A percentile compares a stretch with the other conserved stretches of the same genome.
These are phyloP conservation scores for Suillus brevipes DNA, from an alignment of 768 basidiomycete genomes.

Conservation along the genomic window DNA sequence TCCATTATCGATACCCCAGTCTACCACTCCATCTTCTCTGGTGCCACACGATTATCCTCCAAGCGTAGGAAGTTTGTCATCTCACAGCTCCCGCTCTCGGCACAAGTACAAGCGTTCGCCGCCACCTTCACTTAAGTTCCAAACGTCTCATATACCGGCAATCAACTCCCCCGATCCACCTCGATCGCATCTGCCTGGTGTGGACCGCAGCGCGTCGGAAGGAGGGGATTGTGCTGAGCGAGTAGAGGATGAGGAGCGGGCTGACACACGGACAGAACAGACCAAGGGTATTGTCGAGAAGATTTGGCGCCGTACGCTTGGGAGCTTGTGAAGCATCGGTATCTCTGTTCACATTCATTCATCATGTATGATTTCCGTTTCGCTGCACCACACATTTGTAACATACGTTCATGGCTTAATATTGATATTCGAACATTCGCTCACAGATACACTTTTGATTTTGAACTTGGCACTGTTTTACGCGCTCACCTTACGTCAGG, in stretches of 20 bases:
- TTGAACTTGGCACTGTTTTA: slow-evolving; percentile 11
- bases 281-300: slow-evolving; percentile 35
- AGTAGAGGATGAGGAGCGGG: slow-evolving; percentile 50
- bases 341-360: slow-evolving; percentile 3
- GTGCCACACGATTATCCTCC: slow-evolving; percentile 55
- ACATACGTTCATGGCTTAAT: slow-evolving; percentile 1
- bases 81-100: slow-evolving; percentile 24
- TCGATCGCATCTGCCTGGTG: slow-evolving; percentile 5
- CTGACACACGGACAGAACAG: slow-evolving; percentile 39
- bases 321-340: not conserved
- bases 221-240: slow-evolving; percentile 56
- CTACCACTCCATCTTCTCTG: slow-evolving; percentile 4
- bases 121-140: slow-evolving; percentile 43
- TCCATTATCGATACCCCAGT: slow-evolving; percentile 16
- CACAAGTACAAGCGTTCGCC: slow-evolving; percentile 33
- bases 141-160: slow-evolving; percentile 32
- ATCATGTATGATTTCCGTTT: slow-evolving; percentile 3
- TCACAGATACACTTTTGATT: not conserved
- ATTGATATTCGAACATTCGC: not conserved
- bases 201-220: slow-evolving; percentile 36
- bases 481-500: slow-evolving; percentile 25
- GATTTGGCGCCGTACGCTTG: slow-evolving; percentile 21
- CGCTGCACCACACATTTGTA: slow-evolving; percentile 7
- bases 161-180: slow-evolving; percentile 34
- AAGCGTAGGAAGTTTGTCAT: slow-evolving; percentile 41